A percentile compares a stretch with the other conserved stretches of the same genome.
These are phyloP conservation scores for Ampelocalamus luodianensis DNA, from an alignment of 176 grass and related monocot species.

Conservation along the genomic window DNA sequence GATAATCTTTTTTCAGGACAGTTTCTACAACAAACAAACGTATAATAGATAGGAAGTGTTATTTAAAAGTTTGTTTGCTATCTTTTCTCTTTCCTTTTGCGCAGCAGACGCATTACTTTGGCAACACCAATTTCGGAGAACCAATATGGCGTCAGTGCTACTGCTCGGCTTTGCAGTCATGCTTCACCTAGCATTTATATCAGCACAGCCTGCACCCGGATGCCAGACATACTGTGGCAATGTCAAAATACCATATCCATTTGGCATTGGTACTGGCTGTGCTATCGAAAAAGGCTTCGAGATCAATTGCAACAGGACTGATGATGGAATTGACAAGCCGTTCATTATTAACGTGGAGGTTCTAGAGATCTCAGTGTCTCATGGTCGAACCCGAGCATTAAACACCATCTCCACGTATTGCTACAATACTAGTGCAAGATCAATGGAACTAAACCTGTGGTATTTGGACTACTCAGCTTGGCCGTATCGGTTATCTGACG, in stretches of 20 bases:
- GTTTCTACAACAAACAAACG: no score
- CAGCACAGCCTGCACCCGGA: no score
- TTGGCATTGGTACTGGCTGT: slow-evolving; percentile 7
- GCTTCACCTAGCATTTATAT: no score
- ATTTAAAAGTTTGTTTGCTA: no score
- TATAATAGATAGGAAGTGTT: no score
- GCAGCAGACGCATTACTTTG: no score
- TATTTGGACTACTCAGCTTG: no score
- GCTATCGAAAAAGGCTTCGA: not conserved
- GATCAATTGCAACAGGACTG: not conserved
- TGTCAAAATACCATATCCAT: slow-evolving; percentile 32
- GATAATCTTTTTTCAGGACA: no score
- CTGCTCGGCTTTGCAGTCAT: no score
- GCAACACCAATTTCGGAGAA: no score
- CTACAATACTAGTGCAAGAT: not conserved
- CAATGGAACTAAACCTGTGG: rapidly evolving
- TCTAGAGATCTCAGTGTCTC: not conserved
- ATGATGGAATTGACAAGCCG: not conserved
- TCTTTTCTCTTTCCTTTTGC: no score
- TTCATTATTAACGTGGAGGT: not conserved
- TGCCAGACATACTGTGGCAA: not conserved
- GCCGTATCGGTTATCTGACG: not conserved
- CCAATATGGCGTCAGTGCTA: no score
- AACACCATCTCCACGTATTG: not conserved
- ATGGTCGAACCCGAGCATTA: slow-evolving; percentile 16